phyloP scores from a whole-genome alignment of 805 yeast genomes.

The Kurtzmaniella cleridarum region DNA sequence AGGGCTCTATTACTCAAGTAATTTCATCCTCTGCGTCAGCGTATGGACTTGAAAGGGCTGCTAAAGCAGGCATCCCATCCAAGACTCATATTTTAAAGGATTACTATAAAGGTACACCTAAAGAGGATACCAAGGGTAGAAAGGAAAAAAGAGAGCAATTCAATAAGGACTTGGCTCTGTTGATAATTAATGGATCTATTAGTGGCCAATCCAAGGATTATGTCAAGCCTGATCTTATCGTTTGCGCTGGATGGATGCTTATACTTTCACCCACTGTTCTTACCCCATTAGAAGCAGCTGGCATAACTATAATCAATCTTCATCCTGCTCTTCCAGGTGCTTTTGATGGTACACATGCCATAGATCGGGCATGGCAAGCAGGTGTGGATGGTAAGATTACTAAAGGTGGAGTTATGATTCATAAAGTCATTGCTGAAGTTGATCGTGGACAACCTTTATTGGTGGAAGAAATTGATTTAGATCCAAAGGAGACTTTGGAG shows the following conservation, averaged over 20 bases:
- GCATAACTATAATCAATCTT: slow-evolving; percentile 79
- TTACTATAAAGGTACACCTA: slow-evolving; percentile 73
- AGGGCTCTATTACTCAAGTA: slow-evolving; percentile 64
- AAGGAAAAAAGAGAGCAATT: slow-evolving; percentile 59
- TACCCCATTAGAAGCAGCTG: slow-evolving; percentile 51
- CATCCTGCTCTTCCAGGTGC: slow-evolving; percentile 98
- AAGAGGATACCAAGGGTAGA: slow-evolving; percentile 58
- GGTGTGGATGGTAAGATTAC: slow-evolving; percentile 77
- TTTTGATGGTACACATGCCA: slow-evolving; percentile 96
- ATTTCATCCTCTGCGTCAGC: slow-evolving; percentile 85
- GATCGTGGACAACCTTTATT: slow-evolving; percentile 89
- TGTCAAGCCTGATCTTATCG: slow-evolving; percentile 72
- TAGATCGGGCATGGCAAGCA: slow-evolving; percentile 92
- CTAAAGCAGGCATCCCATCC: slow-evolving; percentile 63
- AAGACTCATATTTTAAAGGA: slow-evolving; percentile 62
- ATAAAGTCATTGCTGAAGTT: slow-evolving; percentile 91
- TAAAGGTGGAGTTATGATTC: slow-evolving; percentile 93
- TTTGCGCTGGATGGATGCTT: slow-evolving; percentile 99
- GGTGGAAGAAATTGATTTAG: slow-evolving; percentile 70
- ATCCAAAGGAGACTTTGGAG: slow-evolving; percentile 70
- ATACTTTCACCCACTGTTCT: slow-evolving; percentile 78
- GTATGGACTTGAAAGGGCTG: slow-evolving; percentile 79
- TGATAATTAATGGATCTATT: slow-evolving; percentile 49
- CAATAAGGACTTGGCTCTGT: slow-evolving; percentile 71
- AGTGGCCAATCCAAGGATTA: slow-evolving; percentile 27